Percentiles rank a stretch among this genome's conserved stretches.
Evolutionary conservation across 1,284 basidiomycete genomes (phyloP).

Genomic region (Volvariella volvacea): DNA sequence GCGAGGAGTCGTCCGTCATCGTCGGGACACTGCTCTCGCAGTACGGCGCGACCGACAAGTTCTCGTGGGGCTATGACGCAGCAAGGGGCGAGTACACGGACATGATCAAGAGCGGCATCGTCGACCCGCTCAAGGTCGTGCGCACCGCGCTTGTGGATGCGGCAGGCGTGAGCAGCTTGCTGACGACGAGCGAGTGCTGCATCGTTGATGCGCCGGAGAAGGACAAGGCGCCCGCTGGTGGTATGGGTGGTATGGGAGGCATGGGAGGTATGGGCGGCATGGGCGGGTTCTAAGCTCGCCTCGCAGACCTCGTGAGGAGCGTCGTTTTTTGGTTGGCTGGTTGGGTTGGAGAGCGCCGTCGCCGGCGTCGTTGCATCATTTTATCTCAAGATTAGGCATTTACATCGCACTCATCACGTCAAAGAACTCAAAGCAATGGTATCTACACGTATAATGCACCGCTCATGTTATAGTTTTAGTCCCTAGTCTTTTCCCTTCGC

Average conservation of each 20-base stretch:
- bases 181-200: slow-evolving; percentile 92
- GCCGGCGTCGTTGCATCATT: no score
- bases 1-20: slow-evolving; percentile 91
- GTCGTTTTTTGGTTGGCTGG: no score
- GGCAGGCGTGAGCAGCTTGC: slow-evolving; percentile 78
- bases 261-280: slow-evolving; percentile 40
- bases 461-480: no score
- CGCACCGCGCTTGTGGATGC: slow-evolving; percentile 89
- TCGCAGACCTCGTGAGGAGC: no score
- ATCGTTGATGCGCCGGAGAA: slow-evolving; percentile 91
- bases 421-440: no score
- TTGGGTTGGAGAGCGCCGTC: no score
- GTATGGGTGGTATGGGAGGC: slow-evolving; percentile 41
- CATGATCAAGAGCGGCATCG: slow-evolving; percentile 92
- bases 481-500: no score
- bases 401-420: no score
- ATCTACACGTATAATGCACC: no score
- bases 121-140: slow-evolving; percentile 93
- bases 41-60: slow-evolving; percentile 63
- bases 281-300: slow-evolving; percentile 18
- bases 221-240: slow-evolving; percentile 48
- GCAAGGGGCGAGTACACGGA: slow-evolving; percentile 88
- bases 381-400: no score
- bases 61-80: slow-evolving; percentile 89
- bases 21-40: slow-evolving; percentile 79